Evolutionary conservation across 257 asterid species (phyloP).

Genomic region (Thymus quinquecostatus): DNA sequence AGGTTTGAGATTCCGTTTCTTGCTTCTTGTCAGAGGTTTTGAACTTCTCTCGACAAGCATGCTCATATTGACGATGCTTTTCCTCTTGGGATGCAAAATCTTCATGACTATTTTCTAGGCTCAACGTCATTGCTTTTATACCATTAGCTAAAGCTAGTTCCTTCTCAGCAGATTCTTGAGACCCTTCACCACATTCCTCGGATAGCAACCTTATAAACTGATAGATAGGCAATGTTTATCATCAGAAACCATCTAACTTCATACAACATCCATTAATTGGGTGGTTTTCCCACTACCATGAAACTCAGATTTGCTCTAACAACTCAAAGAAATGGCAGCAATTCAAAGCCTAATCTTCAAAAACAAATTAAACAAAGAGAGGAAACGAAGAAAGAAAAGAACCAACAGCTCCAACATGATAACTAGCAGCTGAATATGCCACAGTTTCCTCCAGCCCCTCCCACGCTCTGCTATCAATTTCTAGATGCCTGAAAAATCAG

Average conservation of each 20-base stretch:
- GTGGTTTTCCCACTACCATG: no score
- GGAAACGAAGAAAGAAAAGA: conserved; percentile 4
- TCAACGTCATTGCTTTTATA: conserved; percentile 67
- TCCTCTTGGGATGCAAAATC: conserved; percentile 59
- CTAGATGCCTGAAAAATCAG: conserved; percentile 54
- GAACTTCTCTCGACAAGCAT: conserved; percentile 69
- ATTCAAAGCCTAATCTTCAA: neutral
- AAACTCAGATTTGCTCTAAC: conserved; percentile 1
- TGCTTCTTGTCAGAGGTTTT: conserved; percentile 40
- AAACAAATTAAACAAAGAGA: neutral
- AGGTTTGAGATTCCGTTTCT: conserved; percentile 40
- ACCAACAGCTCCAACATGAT: conserved; percentile 89
- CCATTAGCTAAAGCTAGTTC: conserved; percentile 67
- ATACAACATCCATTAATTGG: conserved; percentile 21
- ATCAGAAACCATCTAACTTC: conserved; percentile 29
- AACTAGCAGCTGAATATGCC: conserved; percentile 54
- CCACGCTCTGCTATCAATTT: conserved; percentile 77
- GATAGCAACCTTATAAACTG: conserved; percentile 84
- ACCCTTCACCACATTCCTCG: conserved; percentile 51
- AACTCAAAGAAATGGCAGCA: conserved; percentile 5
- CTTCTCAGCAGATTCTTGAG: conserved; percentile 53
- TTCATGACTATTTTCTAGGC: conserved; percentile 57
- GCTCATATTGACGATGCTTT: conserved; percentile 71
- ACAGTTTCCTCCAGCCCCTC: conserved; percentile 82
- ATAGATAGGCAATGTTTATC: conserved; percentile 23